These are phyloP conservation scores for Ustilago esculenta DNA, from an alignment of 1,284 basidiomycete species.

Conservation along the genomic window DNA sequence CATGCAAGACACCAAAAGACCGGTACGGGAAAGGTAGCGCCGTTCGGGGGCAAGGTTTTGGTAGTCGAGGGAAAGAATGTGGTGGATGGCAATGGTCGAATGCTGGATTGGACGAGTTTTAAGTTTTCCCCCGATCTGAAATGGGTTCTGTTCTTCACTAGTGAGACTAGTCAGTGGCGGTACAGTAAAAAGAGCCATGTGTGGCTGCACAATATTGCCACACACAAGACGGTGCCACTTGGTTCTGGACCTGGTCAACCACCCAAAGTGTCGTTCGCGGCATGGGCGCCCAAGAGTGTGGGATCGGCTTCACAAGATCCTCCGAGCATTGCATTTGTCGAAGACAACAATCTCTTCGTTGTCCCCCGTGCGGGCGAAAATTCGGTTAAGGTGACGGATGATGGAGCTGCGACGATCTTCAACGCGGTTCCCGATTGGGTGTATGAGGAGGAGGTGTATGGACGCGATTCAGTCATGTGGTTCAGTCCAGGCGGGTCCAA, in stretches of 20 bases:
- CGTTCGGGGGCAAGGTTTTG: constrained; percentile 48
- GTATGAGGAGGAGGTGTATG: constrained; percentile 72
- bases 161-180: constrained; percentile 80
- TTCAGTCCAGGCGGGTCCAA: constrained; percentile 85
- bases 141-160: constrained; percentile 54
- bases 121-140: constrained; percentile 51
- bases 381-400: constrained; percentile 81
- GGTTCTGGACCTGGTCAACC: constrained; percentile 17
- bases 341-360: constrained; percentile 55
- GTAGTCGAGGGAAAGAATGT: constrained; percentile 54
- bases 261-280: constrained; percentile 36
- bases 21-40: constrained; percentile 50
- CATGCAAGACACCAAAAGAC: constrained; percentile 45
- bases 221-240: constrained; percentile 74
- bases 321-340: constrained; percentile 46
- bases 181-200: constrained; percentile 87
- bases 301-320: constrained; percentile 8
- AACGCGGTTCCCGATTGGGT: constrained; percentile 91
- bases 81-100: constrained; percentile 30
- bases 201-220: constrained; percentile 79
- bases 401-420: constrained; percentile 85
- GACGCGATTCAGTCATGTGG: constrained; percentile 81
- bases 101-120: constrained; percentile 48
- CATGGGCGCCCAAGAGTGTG: constrained; percentile 31
- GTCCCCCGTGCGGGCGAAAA: constrained; percentile 20